A percentile compares a stretch with the other conserved stretches of the same genome.
These are phyloP conservation scores for Apiotrichum montevideense DNA, from an alignment of 1,284 basidiomycete genomes.

Conservation along the genomic window DNA sequence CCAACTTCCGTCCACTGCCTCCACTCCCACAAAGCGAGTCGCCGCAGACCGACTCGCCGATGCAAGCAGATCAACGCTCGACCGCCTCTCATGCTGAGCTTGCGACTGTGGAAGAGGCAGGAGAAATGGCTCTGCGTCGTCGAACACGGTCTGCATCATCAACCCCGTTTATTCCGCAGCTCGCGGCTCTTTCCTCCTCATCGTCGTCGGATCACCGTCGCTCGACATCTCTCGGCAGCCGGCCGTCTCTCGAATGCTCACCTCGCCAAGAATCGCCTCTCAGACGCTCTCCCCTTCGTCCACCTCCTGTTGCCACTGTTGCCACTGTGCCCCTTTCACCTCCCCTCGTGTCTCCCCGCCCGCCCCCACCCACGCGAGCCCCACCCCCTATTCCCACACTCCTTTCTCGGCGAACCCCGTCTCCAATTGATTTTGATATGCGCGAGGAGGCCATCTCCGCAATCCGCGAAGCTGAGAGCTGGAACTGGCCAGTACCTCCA, in stretches of 20 bases:
- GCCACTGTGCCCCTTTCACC: not conserved
- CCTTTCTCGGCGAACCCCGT: not conserved
- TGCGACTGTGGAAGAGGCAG: not conserved
- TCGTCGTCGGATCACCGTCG: not conserved
- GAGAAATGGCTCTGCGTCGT: not conserved
- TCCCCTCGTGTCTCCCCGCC: not conserved
- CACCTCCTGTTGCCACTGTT: not conserved
- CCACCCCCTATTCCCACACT: not conserved
- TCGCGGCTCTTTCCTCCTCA: not conserved
- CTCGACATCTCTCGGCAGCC: not conserved
- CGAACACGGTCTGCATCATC: not conserved
- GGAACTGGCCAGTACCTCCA: constrained; percentile 15
- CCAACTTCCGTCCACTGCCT: too few relatives aligned
- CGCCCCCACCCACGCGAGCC: not conserved
- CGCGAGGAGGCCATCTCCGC: constrained; percentile 3
- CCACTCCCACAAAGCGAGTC: too few relatives aligned
- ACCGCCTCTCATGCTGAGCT: not conserved
- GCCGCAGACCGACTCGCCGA: too few relatives aligned
- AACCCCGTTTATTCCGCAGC: not conserved
- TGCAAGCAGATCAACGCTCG: too few relatives aligned
- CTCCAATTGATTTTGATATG: not conserved
- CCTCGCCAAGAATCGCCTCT: not conserved
- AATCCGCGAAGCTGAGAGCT: constrained; percentile 9
- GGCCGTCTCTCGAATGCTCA: not conserved
- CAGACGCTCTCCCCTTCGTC: not conserved